Evolutionary conservation across 495 filamentous ascomycete species (phyloP).

Genomic region (Arthonia radiata): DNA sequence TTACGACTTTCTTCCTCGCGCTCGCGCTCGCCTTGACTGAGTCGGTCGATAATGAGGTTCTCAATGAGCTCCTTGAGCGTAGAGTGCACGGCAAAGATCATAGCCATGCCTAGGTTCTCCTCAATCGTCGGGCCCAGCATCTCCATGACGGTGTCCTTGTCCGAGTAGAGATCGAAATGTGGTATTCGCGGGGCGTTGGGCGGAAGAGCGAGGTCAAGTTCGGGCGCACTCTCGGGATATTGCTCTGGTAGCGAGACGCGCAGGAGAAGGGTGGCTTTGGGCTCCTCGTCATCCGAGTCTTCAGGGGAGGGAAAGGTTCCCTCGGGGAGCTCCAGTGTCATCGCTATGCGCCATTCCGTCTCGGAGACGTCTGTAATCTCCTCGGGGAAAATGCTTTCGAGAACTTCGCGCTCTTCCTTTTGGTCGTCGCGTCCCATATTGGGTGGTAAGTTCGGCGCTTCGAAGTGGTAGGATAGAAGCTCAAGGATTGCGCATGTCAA

Average conservation of each 20-base stretch:
- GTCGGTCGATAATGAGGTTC: slow-evolving; percentile 44
- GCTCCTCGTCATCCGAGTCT: neutral
- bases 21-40: slow-evolving; percentile 29
- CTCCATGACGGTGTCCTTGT: slow-evolving; percentile 45
- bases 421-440: slow-evolving; percentile 86
- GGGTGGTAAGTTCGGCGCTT: too few species aligned
- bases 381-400: slow-evolving; percentile 93
- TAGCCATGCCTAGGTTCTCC: slow-evolving; percentile 91
- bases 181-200: slow-evolving; percentile 41
- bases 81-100: slow-evolving; percentile 80
- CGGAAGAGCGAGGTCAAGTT: slow-evolving; percentile 47
- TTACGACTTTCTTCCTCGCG: slow-evolving; percentile 41
- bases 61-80: slow-evolving; percentile 76
- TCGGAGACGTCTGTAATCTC: slow-evolving; percentile 92
- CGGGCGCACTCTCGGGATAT: slow-evolving; percentile 69
- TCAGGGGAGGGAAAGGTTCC: slow-evolving; percentile 4
- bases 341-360: slow-evolving; percentile 58
- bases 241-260: slow-evolving; percentile 62
- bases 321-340: slow-evolving; percentile 48
- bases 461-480: too few species aligned
- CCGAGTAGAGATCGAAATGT: slow-evolving; percentile 35
- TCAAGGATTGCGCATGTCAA: too few species aligned
- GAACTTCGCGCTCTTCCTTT: slow-evolving; percentile 82
- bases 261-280: slow-evolving; percentile 38
- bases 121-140: slow-evolving; percentile 43